Evolutionary conservation across 2,329 filamentous ascomycete species (phyloP).

Genomic region (Pleurostoma richardsiae): DNA sequence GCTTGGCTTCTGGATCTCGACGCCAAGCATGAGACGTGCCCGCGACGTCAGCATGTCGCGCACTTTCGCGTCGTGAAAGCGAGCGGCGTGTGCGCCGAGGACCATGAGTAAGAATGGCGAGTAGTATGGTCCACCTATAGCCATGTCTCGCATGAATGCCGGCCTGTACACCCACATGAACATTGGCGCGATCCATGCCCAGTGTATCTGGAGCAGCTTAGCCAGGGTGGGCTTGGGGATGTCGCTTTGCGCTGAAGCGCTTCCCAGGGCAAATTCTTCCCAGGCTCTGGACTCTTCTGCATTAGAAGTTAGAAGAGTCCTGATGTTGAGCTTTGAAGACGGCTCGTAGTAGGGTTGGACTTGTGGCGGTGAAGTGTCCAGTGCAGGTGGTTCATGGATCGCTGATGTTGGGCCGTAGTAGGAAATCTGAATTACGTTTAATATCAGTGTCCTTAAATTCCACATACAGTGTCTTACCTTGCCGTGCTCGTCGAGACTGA

Average conservation of each 20-base stretch:
- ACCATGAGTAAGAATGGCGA: constrained; percentile 19
- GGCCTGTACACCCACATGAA: constrained; percentile 22
- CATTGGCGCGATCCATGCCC: constrained; percentile 18
- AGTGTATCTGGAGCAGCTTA: constrained; percentile 15
- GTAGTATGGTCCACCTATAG: constrained; percentile 18
- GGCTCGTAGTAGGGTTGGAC: constrained; percentile 9
- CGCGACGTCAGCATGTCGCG: constrained; percentile 13
- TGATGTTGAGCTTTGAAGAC: constrained; percentile 10
- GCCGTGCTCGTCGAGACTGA: constrained; percentile 16
- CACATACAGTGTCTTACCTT: constrained; percentile 4
- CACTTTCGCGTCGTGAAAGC: constrained; percentile 11
- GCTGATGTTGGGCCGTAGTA: constrained; percentile 20
- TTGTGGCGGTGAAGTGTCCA: constrained; percentile 8
- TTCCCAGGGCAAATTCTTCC: constrained; percentile 19
- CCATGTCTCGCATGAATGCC: constrained; percentile 22
- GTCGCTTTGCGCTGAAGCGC: constrained; percentile 14
- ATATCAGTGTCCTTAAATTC: not conserved
- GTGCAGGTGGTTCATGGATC: constrained; percentile 14
- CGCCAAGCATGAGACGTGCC: constrained; percentile 16
- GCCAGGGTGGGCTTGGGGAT: constrained; percentile 12
- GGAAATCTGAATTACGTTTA: constrained; percentile 10
- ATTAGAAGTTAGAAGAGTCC: constrained; percentile 12
- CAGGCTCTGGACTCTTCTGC: constrained; percentile 14
- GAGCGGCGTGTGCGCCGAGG: constrained; percentile 18
- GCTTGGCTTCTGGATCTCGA: constrained; percentile 19